Percentiles rank a stretch among this genome's conserved stretches.
Conservation (phyloP, 768 basidiomycete species). For the Leccinum disarticulatum region DNA sequence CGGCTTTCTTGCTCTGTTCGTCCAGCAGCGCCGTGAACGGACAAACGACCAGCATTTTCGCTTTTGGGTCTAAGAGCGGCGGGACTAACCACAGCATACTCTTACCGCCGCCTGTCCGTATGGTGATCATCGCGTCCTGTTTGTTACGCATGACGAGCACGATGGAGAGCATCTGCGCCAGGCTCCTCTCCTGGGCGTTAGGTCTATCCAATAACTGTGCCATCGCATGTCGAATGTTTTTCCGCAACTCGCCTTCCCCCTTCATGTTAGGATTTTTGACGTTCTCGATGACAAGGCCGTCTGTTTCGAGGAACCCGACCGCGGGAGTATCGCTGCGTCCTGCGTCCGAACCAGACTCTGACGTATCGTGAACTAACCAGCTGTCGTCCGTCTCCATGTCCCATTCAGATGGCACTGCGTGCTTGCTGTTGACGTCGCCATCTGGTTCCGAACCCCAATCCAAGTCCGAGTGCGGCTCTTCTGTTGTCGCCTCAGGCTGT, state of each 20-base stretch:
- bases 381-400: no score
- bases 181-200: background rate
- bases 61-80: background rate
- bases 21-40: slow-evolving; percentile 6
- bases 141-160: background rate
- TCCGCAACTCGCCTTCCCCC: background rate
- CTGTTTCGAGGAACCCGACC: no score
- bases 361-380: no score
- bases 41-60: slow-evolving; percentile 8
- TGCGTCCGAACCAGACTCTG: no score
- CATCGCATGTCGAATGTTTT: background rate
- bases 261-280: background rate
- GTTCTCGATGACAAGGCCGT: background rate
- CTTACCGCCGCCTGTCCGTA: slow-evolving; percentile 9
- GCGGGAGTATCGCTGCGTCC: no score
- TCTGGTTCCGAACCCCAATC: no score
- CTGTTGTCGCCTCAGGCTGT: no score
- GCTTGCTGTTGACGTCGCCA: no score
- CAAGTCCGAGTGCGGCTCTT: no score
- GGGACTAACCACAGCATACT: slow-evolving; percentile 11
- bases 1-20: slow-evolving; percentile 4
- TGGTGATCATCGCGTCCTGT: slow-evolving; percentile 5
- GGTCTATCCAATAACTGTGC: background rate
- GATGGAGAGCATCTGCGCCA: background rate
- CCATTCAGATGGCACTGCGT: no score